These are phyloP conservation scores for Penicillium sp. DNA, from an alignment of 2,329 filamentous ascomycete species.

Conservation along the genomic window DNA sequence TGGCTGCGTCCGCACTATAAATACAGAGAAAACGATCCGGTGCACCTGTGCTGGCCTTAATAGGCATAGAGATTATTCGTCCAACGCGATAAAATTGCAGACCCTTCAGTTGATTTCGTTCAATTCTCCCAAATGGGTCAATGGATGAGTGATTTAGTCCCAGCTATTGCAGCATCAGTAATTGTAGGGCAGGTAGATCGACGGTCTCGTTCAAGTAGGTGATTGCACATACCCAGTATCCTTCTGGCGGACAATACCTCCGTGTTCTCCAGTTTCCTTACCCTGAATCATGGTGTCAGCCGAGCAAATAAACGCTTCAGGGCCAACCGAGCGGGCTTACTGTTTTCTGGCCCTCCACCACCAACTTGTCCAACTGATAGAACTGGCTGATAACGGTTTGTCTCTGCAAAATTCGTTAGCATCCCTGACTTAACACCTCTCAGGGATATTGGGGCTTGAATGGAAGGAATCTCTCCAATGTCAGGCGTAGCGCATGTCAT, in stretches of 20 bases:
- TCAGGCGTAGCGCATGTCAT: not conserved
- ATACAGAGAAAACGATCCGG: constrained; percentile 23
- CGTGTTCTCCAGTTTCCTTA: constrained; percentile 62
- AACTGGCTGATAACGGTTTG: constrained; percentile 96
- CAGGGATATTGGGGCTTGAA: not conserved
- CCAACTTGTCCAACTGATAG: constrained; percentile 86
- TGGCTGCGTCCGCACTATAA: constrained; percentile 23
- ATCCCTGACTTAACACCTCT: not conserved
- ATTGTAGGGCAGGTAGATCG: not conserved
- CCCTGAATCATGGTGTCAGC: constrained; percentile 25
- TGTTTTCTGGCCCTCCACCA: constrained; percentile 84
- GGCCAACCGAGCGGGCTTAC: constrained; percentile 50
- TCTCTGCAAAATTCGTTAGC: constrained; percentile 64
- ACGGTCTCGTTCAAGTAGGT: not conserved
- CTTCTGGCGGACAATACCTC: constrained; percentile 72
- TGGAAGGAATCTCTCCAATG: no score
- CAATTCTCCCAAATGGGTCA: not conserved
- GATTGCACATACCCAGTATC: constrained; percentile 66
- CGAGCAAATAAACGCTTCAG: not conserved
- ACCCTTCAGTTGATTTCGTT: constrained; percentile 6
- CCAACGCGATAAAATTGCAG: constrained; percentile 14
- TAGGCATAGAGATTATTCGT: constrained; percentile 6
- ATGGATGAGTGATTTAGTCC: constrained; percentile 25
- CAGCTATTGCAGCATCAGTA: constrained; percentile 27
- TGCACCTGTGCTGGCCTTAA: constrained; percentile 7